Percentiles rank a stretch among this genome's conserved stretches.
Conservation (phyloP, 2,329 filamentous ascomycete species). For the Fusarium sp. region DNA sequence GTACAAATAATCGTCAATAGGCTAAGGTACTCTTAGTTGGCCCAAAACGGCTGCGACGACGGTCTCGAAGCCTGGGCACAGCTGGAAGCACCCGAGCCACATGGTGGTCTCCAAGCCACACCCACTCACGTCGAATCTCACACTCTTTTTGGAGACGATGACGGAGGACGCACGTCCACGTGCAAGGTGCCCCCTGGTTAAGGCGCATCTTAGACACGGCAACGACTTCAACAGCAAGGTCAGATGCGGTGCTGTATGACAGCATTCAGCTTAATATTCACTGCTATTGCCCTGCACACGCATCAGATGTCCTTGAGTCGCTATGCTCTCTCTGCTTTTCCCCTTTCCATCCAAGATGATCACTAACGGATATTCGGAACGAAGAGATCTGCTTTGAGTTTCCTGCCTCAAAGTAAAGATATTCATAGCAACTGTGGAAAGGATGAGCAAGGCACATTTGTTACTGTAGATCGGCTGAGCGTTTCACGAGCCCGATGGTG, state of each 20-base stretch:
- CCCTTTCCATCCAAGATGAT: neutral
- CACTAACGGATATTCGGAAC: constrained; percentile 4
- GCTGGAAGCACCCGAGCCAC: constrained; percentile 27
- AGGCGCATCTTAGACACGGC: constrained; percentile 11
- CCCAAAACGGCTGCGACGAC: constrained; percentile 11
- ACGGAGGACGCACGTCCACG: constrained; percentile 25
- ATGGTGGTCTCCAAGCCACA: constrained; percentile 27
- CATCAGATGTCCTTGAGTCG: constrained; percentile 1
- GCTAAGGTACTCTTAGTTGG: constrained; percentile 16
- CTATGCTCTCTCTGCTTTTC: neutral
- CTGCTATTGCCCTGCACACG: neutral
- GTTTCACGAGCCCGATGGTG: constrained; percentile 34
- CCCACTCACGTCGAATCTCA: constrained; percentile 16
- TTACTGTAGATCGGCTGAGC: constrained; percentile 27
- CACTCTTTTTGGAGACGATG: constrained; percentile 18
- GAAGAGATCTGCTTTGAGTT: constrained; percentile 14
- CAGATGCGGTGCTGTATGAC: constrained; percentile 30
- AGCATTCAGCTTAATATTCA: constrained; percentile 26
- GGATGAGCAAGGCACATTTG: constrained; percentile 30
- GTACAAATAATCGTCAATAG: constrained; percentile 18
- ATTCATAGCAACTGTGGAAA: neutral
- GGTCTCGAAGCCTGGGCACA: constrained; percentile 26
- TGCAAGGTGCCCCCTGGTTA: constrained; percentile 31
- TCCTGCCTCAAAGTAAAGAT: constrained; percentile 13
- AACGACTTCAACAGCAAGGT: constrained; percentile 17